These are phyloP conservation scores for Brassica incana DNA, from an alignment of 345 rosid species.

Conservation along the genomic window DNA sequence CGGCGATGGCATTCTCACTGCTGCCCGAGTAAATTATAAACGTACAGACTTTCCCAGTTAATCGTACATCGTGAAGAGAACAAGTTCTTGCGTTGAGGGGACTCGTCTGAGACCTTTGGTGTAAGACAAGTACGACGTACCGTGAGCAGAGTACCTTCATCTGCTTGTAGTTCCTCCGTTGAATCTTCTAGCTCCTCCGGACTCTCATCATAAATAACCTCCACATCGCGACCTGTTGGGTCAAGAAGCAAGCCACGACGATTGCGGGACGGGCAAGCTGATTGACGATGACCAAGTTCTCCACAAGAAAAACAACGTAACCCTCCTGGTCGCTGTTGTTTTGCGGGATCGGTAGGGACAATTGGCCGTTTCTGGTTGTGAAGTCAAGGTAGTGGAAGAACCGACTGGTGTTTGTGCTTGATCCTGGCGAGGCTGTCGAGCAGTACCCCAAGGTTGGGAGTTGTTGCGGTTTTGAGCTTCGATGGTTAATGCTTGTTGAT, in stretches of 20 bases:
- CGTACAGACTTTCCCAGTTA: background rate
- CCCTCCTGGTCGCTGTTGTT: background rate
- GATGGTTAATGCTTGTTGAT: background rate
- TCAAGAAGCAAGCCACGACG: background rate
- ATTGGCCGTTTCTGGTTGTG: background rate
- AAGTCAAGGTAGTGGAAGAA: background rate
- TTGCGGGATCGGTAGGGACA: background rate
- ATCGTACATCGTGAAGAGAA: background rate
- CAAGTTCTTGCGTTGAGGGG: background rate
- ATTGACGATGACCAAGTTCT: background rate
- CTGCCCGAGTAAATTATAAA: background rate
- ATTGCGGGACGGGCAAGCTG: background rate
- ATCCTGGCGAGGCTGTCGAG: too few relatives aligned
- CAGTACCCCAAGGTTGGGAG: background rate
- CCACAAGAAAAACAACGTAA: background rate
- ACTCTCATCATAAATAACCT: background rate
- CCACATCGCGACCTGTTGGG: background rate
- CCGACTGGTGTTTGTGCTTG: too few relatives aligned
- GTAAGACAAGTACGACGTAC: background rate
- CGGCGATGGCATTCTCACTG: background rate
- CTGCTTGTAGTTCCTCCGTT: background rate
- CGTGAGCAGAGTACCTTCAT: background rate
- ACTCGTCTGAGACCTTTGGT: background rate
- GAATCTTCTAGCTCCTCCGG: background rate
- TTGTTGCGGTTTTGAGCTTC: background rate